These are phyloP conservation scores for Fusarium oligoseptatum DNA, from an alignment of 2,329 filamentous ascomycete species.

Conservation along the genomic window DNA sequence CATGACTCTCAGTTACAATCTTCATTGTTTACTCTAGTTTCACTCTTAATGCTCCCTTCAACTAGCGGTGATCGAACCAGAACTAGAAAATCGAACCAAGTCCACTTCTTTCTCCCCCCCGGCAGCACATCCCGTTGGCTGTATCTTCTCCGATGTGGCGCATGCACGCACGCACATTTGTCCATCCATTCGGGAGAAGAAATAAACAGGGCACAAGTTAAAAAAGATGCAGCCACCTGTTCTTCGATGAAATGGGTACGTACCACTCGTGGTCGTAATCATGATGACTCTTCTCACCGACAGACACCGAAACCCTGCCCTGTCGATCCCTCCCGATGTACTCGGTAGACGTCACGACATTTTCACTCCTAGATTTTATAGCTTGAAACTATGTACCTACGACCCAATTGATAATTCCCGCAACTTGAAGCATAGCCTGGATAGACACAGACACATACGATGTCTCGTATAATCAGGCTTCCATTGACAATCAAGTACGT, in stretches of 20 bases:
- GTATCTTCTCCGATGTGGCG: background rate
- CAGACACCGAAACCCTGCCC: conserved; percentile 18
- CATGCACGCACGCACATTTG: conserved; percentile 1
- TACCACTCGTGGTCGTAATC: conserved; percentile 12
- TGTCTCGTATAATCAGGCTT: background rate
- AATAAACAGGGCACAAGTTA: background rate
- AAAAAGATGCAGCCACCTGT: background rate
- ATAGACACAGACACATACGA: background rate
- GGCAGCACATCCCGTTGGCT: conserved; percentile 3
- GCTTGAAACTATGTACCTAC: background rate
- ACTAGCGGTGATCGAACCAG: conserved; percentile 35
- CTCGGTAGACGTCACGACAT: conserved; percentile 6
- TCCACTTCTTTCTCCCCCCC: background rate
- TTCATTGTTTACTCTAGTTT: background rate
- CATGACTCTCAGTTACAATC: background rate
- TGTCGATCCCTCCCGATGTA: background rate
- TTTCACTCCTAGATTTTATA: background rate
- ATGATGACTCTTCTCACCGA: conserved; percentile 31
- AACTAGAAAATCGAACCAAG: background rate
- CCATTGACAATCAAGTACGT: conserved; percentile 1
- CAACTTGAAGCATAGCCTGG: background rate
- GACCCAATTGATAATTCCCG: conserved; percentile 1
- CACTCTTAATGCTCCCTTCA: background rate
- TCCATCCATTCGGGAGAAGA: background rate
- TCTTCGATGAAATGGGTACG: background rate